Percentiles rank a stretch among this genome's conserved stretches.
phyloP scores from a whole-genome alignment of 805 yeast species.

The Yarrowia osloensis region DNA sequence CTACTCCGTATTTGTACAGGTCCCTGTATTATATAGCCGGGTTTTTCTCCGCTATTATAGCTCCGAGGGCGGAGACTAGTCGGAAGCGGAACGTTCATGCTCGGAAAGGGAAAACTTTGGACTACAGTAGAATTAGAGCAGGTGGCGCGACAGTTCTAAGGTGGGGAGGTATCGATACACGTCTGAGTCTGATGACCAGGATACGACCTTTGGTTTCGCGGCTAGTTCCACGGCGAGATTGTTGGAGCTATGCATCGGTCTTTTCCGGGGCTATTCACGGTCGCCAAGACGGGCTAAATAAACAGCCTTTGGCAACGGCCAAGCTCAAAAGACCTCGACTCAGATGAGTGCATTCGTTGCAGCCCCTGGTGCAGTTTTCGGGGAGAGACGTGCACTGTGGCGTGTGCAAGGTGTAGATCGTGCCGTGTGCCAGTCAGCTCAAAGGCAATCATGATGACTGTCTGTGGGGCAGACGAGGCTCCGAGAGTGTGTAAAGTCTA shows the following conservation, averaged over 20 bases:
- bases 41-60: background rate
- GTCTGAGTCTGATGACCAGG: background rate
- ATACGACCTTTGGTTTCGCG: no score
- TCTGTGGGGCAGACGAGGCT: background rate
- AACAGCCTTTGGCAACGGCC: slow-evolving; percentile 2
- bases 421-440: background rate
- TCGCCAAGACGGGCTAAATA: background rate
- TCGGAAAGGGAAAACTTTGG: background rate
- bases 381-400: no score
- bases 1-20: no score
- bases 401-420: background rate
- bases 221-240: no score
- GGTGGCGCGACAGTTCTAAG: background rate
- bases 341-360: background rate
- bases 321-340: background rate
- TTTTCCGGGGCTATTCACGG: background rate
- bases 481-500: background rate
- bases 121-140: background rate
- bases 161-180: background rate
- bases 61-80: background rate
- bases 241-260: background rate
- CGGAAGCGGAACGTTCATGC: background rate
- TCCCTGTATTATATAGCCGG: no score
- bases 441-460: background rate
- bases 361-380: background rate